Evolutionary conservation across 2,329 filamentous ascomycete species (phyloP), one percentile per base, ranked within the genome.

Genomic region (Arthrinium puccinioides): DNA sequence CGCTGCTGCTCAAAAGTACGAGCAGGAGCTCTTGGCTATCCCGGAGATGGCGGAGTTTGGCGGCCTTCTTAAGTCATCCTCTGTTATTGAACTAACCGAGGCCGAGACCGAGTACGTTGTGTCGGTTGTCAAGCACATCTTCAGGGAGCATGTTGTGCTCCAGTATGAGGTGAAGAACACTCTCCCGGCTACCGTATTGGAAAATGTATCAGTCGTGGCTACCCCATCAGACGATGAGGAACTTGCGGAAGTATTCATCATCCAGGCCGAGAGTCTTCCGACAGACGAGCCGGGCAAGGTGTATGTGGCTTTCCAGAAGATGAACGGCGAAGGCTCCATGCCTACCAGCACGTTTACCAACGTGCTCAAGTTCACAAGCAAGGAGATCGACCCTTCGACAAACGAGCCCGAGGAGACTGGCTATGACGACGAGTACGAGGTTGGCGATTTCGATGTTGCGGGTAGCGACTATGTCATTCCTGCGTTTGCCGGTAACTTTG

Each of bases 151-250:
- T 56, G 72, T 98, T 55, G 90, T 98, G 23, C 69, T 98, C 38
- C 92, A 98, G 57, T 98, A 92, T 62, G 87, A 97, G 57, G 81
- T 98, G 61, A 97, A 94, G 74, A 98, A 98, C 69, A 98, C 92
- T 3, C 73, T 98, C 9, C 83, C 87, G 10, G 87, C 89, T 43
- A 94, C 88, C 13, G 78, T 98, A 20, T 72, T 97, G 23, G 87
- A 95, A 58, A 87, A 94, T 44, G 87, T 94, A 13, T 87, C 86
- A 0, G 79, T 95, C 26, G 75, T 89, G 14, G 84, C 84, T 21
- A 82, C 83, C 1, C 87, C 89, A 5, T 69, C 80, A 2, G 84
- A 94, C 25, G 84, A 92, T 37, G 89, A 92, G 37, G 81, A 86
- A 52, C 70, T 83, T 5, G 87, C 92, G 54, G 90, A 97, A 56